phyloP scores from a whole-genome alignment of 768 basidiomycete species.

The Pleurotus ostreatus region DNA sequence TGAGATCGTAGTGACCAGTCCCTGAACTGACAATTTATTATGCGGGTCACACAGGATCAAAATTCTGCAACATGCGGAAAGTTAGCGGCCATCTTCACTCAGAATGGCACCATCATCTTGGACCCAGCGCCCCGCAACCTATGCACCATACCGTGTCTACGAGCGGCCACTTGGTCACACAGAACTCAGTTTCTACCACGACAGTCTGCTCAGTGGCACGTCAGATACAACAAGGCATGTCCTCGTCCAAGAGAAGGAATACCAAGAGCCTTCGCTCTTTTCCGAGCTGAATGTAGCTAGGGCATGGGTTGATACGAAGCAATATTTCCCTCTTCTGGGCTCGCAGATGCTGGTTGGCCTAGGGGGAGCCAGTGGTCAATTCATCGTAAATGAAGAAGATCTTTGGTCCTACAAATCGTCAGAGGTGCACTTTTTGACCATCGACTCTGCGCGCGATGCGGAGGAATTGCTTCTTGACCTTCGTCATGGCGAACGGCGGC shows the following conservation, averaged over 20 bases:
- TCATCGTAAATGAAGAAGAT: slow-evolving; percentile 36
- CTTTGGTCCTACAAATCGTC: slow-evolving; percentile 24
- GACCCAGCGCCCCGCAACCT: slow-evolving; percentile 5
- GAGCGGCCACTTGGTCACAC: slow-evolving; percentile 35
- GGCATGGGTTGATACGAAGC: slow-evolving; percentile 46
- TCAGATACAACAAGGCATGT: slow-evolving; percentile 37
- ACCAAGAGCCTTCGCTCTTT: slow-evolving; percentile 15
- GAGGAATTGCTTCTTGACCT: slow-evolving; percentile 21
- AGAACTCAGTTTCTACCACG: slow-evolving; percentile 41
- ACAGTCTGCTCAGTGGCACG: slow-evolving; percentile 36
- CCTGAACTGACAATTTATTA: no score
- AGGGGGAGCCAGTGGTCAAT: slow-evolving; percentile 25
- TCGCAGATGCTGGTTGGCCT: slow-evolving; percentile 31
- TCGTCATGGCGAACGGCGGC: slow-evolving; percentile 28
- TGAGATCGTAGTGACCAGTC: no score
- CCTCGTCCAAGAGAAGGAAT: slow-evolving; percentile 21
- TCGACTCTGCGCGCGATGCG: slow-evolving; percentile 31
- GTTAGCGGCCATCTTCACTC: no score
- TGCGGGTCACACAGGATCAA: no score
- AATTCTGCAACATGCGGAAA: no score
- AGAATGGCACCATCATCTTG: slow-evolving; percentile 7
- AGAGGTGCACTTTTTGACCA: slow-evolving; percentile 34
- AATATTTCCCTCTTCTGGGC: slow-evolving; percentile 45
- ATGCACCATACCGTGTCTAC: slow-evolving; percentile 14
- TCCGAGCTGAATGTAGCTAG: slow-evolving; percentile 28